Percentiles rank a stretch among this genome's conserved stretches.
phyloP scores from a whole-genome alignment of 768 basidiomycete species.

The Lepiota venenata region DNA sequence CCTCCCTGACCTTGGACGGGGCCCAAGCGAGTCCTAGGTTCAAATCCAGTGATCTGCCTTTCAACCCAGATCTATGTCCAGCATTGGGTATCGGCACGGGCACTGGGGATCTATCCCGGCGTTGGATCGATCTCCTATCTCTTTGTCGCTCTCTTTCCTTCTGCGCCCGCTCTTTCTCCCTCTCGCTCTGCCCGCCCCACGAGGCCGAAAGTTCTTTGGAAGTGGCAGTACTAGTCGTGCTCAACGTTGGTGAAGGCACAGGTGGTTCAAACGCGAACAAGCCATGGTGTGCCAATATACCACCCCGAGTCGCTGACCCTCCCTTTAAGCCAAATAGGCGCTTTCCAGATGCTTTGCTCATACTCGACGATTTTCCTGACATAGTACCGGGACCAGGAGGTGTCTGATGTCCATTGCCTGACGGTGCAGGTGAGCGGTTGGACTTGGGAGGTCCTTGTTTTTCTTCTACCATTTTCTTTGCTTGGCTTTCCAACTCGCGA shows the following conservation, averaged over 20 bases:
- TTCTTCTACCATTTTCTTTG: conserved; percentile 13
- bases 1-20: conserved; percentile 61
- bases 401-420: conserved; percentile 39
- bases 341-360: conserved; percentile 45
- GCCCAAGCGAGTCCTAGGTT: conserved; percentile 73
- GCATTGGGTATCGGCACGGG: conserved; percentile 28
- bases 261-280: conserved; percentile 69
- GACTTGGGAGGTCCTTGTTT: conserved; percentile 9
- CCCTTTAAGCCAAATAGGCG: conserved; percentile 20
- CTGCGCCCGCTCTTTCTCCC: conserved; percentile 23
- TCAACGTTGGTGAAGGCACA: conserved; percentile 47
- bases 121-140: conserved; percentile 13
- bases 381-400: conserved; percentile 17
- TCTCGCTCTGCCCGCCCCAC: conserved; percentile 23
- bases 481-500: conserved; percentile 20
- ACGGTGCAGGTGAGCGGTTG: conserved; percentile 22
- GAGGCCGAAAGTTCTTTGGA: conserved; percentile 21
- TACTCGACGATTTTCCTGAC: conserved; percentile 48
- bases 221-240: conserved; percentile 28
- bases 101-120: conserved; percentile 20
- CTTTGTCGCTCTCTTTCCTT: conserved; percentile 27
- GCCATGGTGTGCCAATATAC: conserved; percentile 43
- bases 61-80: conserved; percentile 43
- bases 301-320: conserved; percentile 28
- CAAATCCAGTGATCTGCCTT: conserved; percentile 71